These are phyloP conservation scores for Xanthoparmelia taractica DNA, from an alignment of 495 filamentous ascomycete species.

Conservation along the genomic window DNA sequence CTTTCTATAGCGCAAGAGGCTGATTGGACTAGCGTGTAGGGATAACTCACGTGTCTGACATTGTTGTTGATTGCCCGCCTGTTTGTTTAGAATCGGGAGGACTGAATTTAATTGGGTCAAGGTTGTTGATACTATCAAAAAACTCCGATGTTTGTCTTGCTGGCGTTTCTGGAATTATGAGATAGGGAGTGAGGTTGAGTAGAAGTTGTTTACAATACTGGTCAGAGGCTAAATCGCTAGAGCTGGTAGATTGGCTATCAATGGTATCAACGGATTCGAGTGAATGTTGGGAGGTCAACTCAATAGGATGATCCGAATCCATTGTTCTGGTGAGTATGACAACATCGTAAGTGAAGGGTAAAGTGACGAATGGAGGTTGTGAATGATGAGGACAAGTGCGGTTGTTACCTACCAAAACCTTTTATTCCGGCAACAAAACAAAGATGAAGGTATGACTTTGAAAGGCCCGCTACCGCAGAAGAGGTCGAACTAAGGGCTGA, in stretches of 20 bases:
- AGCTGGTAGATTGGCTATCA: not conserved
- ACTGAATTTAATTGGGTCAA: conserved; percentile 27
- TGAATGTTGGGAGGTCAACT: not conserved
- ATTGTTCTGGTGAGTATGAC: not conserved
- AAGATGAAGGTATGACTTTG: too few relatives aligned
- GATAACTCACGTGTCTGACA: conserved; percentile 20
- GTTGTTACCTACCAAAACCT: not conserved
- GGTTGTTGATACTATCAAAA: conserved; percentile 18
- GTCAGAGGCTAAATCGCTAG: not conserved
- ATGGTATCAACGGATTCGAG: not conserved
- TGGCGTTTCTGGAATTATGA: conserved; percentile 13
- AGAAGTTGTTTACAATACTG: conserved; percentile 5
- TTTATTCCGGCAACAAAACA: too few relatives aligned
- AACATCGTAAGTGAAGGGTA: not conserved
- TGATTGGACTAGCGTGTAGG: not conserved
- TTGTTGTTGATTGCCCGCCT: not conserved
- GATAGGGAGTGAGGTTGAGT: conserved; percentile 8
- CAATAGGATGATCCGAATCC: not conserved
- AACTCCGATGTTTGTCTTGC: conserved; percentile 16
- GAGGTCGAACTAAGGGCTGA: not conserved
- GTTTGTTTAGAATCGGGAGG: conserved; percentile 13
- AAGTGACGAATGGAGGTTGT: not conserved
- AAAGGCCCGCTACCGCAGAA: not conserved
- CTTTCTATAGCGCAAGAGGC: not conserved
- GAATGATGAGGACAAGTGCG: not conserved